phyloP scores from a whole-genome alignment of 768 basidiomycete species.

The Kwoniella europaea region DNA sequence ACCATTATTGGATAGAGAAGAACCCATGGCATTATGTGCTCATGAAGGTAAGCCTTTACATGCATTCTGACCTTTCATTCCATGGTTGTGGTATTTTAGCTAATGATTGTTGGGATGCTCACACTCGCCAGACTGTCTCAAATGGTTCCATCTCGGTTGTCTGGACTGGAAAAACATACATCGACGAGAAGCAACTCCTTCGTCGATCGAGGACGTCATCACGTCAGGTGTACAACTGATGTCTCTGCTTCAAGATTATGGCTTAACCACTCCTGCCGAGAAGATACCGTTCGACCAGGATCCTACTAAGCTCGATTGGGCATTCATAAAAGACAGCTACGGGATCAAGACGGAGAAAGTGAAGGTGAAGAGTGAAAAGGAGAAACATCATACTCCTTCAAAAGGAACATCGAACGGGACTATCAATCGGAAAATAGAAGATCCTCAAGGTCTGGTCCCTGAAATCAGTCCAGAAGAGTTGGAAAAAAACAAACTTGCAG shows the following conservation, averaged over 20 bases:
- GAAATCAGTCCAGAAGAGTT: neutral
- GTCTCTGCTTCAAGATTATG: constrained; percentile 3
- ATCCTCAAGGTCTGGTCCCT: neutral
- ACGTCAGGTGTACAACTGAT: constrained; percentile 24
- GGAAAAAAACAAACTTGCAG: neutral
- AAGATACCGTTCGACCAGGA: constrained; percentile 1
- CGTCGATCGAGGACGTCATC: neutral
- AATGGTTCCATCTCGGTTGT: constrained; percentile 39
- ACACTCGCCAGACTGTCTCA: constrained; percentile 25
- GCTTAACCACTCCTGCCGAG: constrained; percentile 1
- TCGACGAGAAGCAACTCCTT: neutral
- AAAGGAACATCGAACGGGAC: neutral
- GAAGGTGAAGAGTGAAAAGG: constrained; percentile 1
- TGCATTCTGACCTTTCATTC: too few relatives aligned
- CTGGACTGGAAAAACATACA: constrained; percentile 12
- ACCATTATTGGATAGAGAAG: constrained; percentile 4
- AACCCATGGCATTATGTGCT: constrained; percentile 26
- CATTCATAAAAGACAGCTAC: neutral
- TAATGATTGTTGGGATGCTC: too few relatives aligned
- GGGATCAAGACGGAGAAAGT: neutral
- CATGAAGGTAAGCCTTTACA: constrained; percentile 9
- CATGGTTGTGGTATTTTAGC: too few relatives aligned
- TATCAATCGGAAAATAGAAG: too few relatives aligned
- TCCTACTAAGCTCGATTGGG: neutral
- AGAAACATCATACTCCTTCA: neutral